Conservation (phyloP, 257 asterid genomes). For the Cinchona pubescens region DNA sequence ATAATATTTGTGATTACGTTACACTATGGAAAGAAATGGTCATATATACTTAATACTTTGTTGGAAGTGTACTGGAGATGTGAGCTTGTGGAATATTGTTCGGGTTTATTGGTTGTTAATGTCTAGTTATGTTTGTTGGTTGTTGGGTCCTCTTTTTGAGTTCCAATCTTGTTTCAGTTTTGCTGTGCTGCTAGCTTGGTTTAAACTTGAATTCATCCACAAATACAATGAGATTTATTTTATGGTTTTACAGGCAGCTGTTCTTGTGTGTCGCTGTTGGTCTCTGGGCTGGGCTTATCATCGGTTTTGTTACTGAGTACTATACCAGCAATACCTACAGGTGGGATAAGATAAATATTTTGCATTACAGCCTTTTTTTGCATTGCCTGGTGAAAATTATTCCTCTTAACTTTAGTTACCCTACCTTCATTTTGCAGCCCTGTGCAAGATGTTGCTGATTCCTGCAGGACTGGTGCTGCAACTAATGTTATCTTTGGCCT, state of each 20-base stretch:
- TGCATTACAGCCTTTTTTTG: neutral
- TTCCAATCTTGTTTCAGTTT: neutral
- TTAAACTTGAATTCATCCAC: neutral
- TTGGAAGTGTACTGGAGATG: neutral
- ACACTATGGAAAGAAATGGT: too few species aligned
- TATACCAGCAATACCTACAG: conserved; percentile 95
- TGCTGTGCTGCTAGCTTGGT: neutral
- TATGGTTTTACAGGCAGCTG: conserved; percentile 57
- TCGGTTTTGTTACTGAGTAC: conserved; percentile 86
- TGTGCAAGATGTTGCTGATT: conserved; percentile 95
- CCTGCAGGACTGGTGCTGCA: conserved; percentile 97
- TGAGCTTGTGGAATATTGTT: neutral
- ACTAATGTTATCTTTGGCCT: conserved; percentile 91
- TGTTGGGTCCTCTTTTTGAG: neutral
- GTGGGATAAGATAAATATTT: conserved; percentile 27
- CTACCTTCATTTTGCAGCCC: conserved; percentile 27
- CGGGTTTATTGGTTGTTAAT: neutral
- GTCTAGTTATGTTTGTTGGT: neutral
- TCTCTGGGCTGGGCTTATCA: conserved; percentile 95
- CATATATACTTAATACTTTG: too few species aligned
- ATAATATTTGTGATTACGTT: too few species aligned
- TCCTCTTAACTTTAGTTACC: neutral
- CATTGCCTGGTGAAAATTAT: neutral
- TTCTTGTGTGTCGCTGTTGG: conserved; percentile 86
- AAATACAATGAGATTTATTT: neutral